Conservation (phyloP, 768 basidiomycete genomes). For the Megacollybia marginata region DNA sequence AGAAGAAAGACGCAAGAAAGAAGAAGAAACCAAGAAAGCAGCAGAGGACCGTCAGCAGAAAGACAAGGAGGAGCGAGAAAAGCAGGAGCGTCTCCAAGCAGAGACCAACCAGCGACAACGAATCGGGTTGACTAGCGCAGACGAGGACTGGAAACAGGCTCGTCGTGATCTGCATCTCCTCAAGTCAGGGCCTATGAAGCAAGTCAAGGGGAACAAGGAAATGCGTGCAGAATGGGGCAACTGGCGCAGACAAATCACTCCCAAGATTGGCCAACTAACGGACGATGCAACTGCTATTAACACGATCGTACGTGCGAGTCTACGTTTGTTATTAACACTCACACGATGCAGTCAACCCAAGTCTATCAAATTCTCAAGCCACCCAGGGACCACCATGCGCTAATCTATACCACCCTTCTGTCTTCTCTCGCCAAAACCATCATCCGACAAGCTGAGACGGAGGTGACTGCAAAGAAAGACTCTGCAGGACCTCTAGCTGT, state of each 20-base stretch:
- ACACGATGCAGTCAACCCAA: conserved; percentile 28
- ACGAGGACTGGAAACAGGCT: conserved; percentile 60
- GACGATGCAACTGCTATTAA: conserved; percentile 55
- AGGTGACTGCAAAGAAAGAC: conserved; percentile 82
- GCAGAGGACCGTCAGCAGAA: conserved; percentile 20
- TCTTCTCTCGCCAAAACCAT: conserved; percentile 88
- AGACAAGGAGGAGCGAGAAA: conserved; percentile 24
- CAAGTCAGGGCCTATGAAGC: conserved; percentile 57
- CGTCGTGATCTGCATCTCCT: conserved; percentile 44
- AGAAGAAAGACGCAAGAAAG: conserved; percentile 27
- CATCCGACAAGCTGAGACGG: conserved; percentile 87
- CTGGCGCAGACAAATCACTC: conserved; percentile 71
- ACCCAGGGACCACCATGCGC: conserved; percentile 18
- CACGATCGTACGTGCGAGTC: conserved; percentile 47
- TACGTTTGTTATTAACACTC: conserved; percentile 5
- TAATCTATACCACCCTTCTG: conserved; percentile 68
- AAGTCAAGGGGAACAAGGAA: conserved; percentile 51
- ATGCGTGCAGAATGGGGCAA: conserved; percentile 58
- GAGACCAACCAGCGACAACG: conserved; percentile 31
- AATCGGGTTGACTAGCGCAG: conserved; percentile 46
- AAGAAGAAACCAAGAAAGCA: conserved; percentile 27
- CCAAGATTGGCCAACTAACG: conserved; percentile 84
- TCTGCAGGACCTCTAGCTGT: conserved; percentile 79
- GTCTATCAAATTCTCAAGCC: conserved; percentile 29
- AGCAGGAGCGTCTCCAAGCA: conserved; percentile 26